Conservation (phyloP, 352 stramenopile genomes). For the Phytophthora multivora region DNA sequence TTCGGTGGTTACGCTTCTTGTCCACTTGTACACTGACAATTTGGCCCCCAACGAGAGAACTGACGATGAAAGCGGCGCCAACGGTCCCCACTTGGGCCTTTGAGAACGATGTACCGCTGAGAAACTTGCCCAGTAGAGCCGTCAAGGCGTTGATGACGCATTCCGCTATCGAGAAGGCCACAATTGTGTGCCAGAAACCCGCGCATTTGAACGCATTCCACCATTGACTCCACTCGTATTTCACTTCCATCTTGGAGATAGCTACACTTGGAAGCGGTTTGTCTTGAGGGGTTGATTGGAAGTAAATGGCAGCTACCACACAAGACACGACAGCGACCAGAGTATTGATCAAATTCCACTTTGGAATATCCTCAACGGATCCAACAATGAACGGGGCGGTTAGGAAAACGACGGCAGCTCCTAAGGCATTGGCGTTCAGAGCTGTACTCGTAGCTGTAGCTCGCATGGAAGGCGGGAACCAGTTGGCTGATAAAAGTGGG, state of each 20-base stretch:
- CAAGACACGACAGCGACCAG: slow-evolving; percentile 24
- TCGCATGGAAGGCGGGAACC: slow-evolving; percentile 69
- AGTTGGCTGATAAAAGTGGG: slow-evolving; percentile 68
- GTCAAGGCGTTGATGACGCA: slow-evolving; percentile 73
- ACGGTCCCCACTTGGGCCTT: slow-evolving; percentile 63
- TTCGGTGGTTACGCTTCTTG: slow-evolving; percentile 51
- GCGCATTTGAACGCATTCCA: slow-evolving; percentile 54
- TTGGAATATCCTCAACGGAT: slow-evolving; percentile 28
- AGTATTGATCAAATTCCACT: slow-evolving; percentile 53
- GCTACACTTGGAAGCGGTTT: not conserved
- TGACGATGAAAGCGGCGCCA: slow-evolving; percentile 72
- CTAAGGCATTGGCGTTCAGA: slow-evolving; percentile 73
- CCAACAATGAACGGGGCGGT: slow-evolving; percentile 56
- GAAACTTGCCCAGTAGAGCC: slow-evolving; percentile 65
- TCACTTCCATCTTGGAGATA: not conserved
- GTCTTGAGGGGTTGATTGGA: slow-evolving; percentile 31
- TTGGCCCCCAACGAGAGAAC: slow-evolving; percentile 62
- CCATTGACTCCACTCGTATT: slow-evolving; percentile 34
- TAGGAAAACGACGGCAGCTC: slow-evolving; percentile 63
- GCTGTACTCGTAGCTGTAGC: slow-evolving; percentile 71
- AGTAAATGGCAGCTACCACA: slow-evolving; percentile 26
- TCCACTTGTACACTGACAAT: slow-evolving; percentile 67
- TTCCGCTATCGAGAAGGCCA: slow-evolving; percentile 67
- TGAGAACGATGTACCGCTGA: slow-evolving; percentile 50
- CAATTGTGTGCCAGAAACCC: slow-evolving; percentile 63